Conservation (phyloP, 108 stramenopile genomes). For the Stephanodiscus minutulus region DNA sequence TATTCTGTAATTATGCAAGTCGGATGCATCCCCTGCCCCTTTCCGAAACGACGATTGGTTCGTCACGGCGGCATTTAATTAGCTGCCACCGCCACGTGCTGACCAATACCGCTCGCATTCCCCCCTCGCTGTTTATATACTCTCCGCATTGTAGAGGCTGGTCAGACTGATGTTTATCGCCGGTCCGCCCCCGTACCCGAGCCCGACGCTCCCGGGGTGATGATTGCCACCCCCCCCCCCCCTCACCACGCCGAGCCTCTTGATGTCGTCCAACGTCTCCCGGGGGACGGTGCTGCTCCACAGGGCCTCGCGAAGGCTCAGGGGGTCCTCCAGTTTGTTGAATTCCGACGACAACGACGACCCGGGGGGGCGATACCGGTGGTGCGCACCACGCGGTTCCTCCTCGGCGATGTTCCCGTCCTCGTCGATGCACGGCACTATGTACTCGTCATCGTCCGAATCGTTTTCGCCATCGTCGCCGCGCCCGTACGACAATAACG, state of each 20-base stretch:
- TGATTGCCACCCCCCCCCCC: slow-evolving; percentile 18
- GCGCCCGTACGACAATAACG: slow-evolving; percentile 6
- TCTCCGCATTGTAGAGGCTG: slow-evolving; percentile 42
- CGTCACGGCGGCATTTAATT: too few relatives aligned
- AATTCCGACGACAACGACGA: slow-evolving; percentile 14
- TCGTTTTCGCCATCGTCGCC: slow-evolving; percentile 5
- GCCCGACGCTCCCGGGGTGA: background rate
- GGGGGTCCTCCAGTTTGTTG: slow-evolving; percentile 52
- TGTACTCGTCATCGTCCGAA: slow-evolving; percentile 24
- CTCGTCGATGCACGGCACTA: slow-evolving; percentile 36
- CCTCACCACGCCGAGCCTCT: slow-evolving; percentile 49
- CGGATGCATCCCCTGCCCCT: too few relatives aligned
- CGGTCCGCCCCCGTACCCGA: background rate
- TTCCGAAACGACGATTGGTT: background rate
- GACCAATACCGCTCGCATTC: background rate
- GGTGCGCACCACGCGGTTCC: slow-evolving; percentile 29
- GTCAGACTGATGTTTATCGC: slow-evolving; percentile 32
- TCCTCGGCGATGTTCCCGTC: slow-evolving; percentile 30
- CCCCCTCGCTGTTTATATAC: slow-evolving; percentile 29
- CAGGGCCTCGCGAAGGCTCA: slow-evolving; percentile 75
- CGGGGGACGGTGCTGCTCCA: slow-evolving; percentile 78
- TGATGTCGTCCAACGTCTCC: slow-evolving; percentile 81
- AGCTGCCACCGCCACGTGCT: too few relatives aligned
- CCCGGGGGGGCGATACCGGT: slow-evolving; percentile 61
- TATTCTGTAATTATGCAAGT: too few relatives aligned